Conservation (phyloP, 1,284 basidiomycete species). For the Sporisorium graminicola region DNA sequence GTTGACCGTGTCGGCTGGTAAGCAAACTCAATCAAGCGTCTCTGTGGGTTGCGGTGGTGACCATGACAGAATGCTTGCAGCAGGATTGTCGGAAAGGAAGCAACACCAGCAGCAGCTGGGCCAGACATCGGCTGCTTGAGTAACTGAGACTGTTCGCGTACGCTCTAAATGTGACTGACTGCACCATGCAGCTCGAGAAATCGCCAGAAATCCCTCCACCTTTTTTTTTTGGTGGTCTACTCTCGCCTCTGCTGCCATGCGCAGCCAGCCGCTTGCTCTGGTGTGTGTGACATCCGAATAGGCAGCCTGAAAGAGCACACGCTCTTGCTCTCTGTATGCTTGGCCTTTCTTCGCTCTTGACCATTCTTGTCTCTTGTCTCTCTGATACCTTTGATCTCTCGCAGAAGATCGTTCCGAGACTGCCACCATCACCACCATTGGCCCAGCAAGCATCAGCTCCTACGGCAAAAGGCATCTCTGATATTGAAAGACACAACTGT, state of each 20-base stretch:
- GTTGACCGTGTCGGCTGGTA: no score
- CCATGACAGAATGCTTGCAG: no score
- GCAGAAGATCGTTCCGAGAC: neutral
- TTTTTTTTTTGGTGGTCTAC: neutral
- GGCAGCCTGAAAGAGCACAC: conserved; percentile 1
- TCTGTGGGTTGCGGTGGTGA: no score
- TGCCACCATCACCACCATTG: neutral
- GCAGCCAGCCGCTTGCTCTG: conserved; percentile 4
- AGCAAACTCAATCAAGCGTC: no score
- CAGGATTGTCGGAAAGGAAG: no score
- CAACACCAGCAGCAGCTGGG: no score
- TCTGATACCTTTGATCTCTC: neutral
- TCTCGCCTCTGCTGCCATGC: neutral
- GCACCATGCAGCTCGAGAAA: neutral
- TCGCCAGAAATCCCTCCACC: neutral
- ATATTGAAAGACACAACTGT: neutral
- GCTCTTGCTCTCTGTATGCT: neutral
- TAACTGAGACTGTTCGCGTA: neutral
- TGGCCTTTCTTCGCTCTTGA: neutral
- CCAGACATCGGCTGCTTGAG: neutral
- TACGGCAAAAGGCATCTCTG: neutral
- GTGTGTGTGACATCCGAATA: neutral
- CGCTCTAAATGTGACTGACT: no score
- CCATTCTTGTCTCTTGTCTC: neutral
- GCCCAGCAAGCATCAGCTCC: neutral